Conservation (phyloP, 805 yeast species). For the Torulaspora franciscae region DNA sequence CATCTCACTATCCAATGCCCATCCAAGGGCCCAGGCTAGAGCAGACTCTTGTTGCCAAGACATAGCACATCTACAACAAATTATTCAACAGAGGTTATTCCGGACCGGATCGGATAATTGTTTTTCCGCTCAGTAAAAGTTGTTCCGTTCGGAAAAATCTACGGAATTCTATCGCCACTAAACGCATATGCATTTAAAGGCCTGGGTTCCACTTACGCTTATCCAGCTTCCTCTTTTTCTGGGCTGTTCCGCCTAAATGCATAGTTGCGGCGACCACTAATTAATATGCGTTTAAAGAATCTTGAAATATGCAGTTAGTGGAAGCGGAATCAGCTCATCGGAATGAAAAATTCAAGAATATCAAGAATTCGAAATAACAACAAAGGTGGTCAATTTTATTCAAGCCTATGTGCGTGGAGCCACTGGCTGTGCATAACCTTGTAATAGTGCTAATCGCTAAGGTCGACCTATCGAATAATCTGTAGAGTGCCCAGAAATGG, state of each 20-base stretch:
- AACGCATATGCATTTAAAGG: slow-evolving; percentile 14
- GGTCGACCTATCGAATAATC: neutral
- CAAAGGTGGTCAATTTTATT: neutral
- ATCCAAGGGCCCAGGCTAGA: too few species aligned
- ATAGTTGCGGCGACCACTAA: slow-evolving; percentile 6
- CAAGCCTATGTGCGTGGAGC: neutral
- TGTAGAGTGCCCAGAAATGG: neutral
- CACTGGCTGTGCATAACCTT: neutral
- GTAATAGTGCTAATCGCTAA: neutral
- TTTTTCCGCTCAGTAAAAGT: neutral
- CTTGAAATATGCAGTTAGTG: slow-evolving; percentile 6
- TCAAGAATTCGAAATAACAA: neutral
- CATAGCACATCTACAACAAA: neutral
- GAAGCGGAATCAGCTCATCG: slow-evolving; percentile 5
- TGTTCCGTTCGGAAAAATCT: neutral
- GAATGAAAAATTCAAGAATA: neutral
- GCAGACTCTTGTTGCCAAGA: too few species aligned
- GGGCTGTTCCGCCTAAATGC: slow-evolving; percentile 10
- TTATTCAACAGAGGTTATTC: neutral
- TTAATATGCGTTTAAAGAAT: slow-evolving; percentile 1
- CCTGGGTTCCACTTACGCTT: neutral
- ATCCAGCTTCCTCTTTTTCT: slow-evolving; percentile 5
- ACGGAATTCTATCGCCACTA: slow-evolving; percentile 8
- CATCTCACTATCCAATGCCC: neutral
- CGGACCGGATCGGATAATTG: neutral